Conservation (phyloP, 2,329 filamentous ascomycete genomes). For the Aspergillus sp. region DNA sequence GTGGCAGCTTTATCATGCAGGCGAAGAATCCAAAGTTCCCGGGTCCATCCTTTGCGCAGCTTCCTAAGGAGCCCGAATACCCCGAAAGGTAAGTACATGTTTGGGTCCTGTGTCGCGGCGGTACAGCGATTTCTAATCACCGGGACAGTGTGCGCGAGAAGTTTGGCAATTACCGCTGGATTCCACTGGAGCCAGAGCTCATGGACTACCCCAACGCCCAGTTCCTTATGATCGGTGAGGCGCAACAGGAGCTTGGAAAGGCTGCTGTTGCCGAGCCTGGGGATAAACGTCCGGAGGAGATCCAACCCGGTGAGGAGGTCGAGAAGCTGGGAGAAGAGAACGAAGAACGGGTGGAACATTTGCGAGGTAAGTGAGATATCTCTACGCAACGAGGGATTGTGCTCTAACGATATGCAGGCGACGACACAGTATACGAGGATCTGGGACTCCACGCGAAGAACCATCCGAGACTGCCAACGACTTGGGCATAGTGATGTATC, state of each 20-base stretch:
- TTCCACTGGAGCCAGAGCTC: conserved; percentile 68
- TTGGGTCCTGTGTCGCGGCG: neutral
- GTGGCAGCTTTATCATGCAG: conserved; percentile 75
- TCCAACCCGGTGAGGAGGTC: conserved; percentile 67
- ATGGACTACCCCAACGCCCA: conserved; percentile 74
- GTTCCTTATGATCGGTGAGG: conserved; percentile 71
- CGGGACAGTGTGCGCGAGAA: conserved; percentile 62
- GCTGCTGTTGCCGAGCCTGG: conserved; percentile 31
- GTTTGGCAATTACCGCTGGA: conserved; percentile 72
- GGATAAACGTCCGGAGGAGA: conserved; percentile 54
- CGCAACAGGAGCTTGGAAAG: conserved; percentile 32
- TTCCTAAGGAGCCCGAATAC: conserved; percentile 67
- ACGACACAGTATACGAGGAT: conserved; percentile 61
- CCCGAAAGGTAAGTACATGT: conserved; percentile 59
- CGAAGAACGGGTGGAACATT: conserved; percentile 60
- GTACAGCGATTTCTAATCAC: neutral
- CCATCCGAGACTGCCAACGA: conserved; percentile 62
- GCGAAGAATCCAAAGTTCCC: conserved; percentile 74
- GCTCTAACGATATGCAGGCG: conserved; percentile 38
- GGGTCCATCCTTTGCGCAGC: conserved; percentile 60
- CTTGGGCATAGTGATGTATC: conserved; percentile 45
- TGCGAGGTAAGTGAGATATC: conserved; percentile 45
- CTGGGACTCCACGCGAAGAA: conserved; percentile 58
- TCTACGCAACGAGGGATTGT: neutral
- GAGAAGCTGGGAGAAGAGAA: conserved; percentile 75